A percentile compares a stretch with the other conserved stretches of the same genome.
These are phyloP conservation scores for Rusavskia elegans DNA, from an alignment of 495 filamentous ascomycete species.

Conservation along the genomic window DNA sequence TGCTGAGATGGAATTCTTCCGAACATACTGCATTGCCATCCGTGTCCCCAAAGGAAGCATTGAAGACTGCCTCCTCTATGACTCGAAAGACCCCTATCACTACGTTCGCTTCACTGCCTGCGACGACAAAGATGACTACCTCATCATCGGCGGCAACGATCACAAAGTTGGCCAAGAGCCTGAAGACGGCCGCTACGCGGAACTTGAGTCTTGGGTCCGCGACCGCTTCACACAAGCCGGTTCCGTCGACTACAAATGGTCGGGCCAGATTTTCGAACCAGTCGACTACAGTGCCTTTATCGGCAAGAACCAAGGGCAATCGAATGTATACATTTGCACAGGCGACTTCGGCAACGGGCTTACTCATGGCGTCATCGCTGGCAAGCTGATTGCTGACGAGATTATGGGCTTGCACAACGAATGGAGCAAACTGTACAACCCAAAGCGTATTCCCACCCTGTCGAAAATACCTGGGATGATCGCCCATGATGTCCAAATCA, in stretches of 20 bases:
- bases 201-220: conserved; percentile 35
- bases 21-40: conserved; percentile 43
- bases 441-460: conserved; percentile 26
- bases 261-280: conserved; percentile 41
- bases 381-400: conserved; percentile 35
- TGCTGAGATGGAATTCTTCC: conserved; percentile 30
- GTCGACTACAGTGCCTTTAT: conserved; percentile 39
- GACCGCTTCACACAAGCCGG: conserved; percentile 34
- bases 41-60: conserved; percentile 31
- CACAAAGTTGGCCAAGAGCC: conserved; percentile 43
- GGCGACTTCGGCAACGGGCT: conserved; percentile 45
- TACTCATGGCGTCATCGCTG: conserved; percentile 38
- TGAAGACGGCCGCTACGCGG: conserved; percentile 24
- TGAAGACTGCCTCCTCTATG: conserved; percentile 39
- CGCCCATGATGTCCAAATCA: conserved; percentile 33
- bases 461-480: conserved; percentile 23
- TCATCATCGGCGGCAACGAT: conserved; percentile 42
- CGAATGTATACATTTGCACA: conserved; percentile 35
- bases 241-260: conserved; percentile 36
- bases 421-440: conserved; percentile 34
- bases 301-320: conserved; percentile 36
- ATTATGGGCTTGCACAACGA: conserved; percentile 30
- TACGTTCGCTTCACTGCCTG: conserved; percentile 36
- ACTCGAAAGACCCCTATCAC: conserved; percentile 36
- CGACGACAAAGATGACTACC: conserved; percentile 34